These are phyloP conservation scores for Xylaria sp. DNA, from an alignment of 2,329 filamentous ascomycete genomes.

Conservation along the genomic window DNA sequence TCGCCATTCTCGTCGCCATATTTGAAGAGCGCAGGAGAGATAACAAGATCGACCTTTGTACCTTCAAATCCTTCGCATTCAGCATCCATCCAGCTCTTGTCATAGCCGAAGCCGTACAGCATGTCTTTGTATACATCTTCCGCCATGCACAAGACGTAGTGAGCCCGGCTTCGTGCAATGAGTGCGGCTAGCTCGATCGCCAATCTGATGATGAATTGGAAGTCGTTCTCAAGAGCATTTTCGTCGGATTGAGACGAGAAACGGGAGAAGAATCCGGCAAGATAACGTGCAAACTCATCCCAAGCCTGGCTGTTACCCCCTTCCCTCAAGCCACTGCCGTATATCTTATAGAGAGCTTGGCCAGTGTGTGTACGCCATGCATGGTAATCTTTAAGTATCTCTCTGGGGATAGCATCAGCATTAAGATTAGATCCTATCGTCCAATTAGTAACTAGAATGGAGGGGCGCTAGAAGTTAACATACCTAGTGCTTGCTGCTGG, in stretches of 20 bases:
- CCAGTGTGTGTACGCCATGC: not conserved
- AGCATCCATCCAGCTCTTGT: not conserved
- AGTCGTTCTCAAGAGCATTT: not conserved
- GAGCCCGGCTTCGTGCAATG: not conserved
- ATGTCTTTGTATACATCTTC: not conserved
- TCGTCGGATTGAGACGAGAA: not conserved
- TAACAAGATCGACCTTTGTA: not conserved
- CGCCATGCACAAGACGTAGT: not conserved
- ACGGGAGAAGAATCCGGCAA: not conserved
- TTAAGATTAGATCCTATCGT: not conserved
- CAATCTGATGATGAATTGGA: not conserved
- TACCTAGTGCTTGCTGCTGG: not conserved
- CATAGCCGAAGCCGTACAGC: not conserved
- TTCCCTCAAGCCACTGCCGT: not conserved
- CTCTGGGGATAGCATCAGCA: not conserved
- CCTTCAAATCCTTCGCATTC: not conserved
- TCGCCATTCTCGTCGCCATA: not conserved
- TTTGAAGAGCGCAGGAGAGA: not conserved
- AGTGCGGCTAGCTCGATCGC: not conserved
- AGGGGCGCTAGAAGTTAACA: not conserved
- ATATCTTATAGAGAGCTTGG: not conserved
- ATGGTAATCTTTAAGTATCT: not conserved
- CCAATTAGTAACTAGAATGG: not conserved
- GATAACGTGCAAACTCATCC: not conserved
- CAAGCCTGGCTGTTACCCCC: not conserved